These are phyloP conservation scores for Cadophora sp. DNA, from an alignment of 2,329 filamentous ascomycete genomes.

Conservation along the genomic window DNA sequence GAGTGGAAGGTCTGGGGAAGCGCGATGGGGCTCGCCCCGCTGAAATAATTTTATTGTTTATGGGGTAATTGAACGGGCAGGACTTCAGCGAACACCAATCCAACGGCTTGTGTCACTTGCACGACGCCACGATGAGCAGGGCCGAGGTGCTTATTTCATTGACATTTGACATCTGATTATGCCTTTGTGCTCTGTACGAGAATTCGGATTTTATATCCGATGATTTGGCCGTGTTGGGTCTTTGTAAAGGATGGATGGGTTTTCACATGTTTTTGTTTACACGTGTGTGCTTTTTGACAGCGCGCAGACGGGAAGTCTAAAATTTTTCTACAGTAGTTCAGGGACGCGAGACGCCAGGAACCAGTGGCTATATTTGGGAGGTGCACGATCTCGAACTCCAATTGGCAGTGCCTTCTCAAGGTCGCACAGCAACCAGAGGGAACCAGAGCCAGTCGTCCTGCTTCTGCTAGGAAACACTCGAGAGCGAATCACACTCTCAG, in stretches of 20 bases:
- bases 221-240: neutral
- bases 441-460: slow-evolving; percentile 4
- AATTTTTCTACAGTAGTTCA: neutral
- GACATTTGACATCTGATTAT: slow-evolving; percentile 14
- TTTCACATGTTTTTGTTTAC: neutral
- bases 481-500: neutral
- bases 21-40: neutral
- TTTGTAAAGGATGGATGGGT: neutral
- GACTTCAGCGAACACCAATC: neutral
- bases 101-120: neutral
- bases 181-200: neutral
- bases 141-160: slow-evolving; percentile 17
- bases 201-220: neutral
- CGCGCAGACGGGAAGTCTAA: neutral
- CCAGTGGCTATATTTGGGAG: neutral
- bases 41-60: neutral
- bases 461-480: neutral
- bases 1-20: slow-evolving; percentile 12
- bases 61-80: slow-evolving; percentile 17
- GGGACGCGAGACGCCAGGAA: slow-evolving; percentile 9
- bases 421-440: neutral
- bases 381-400: neutral
- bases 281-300: neutral
- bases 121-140: neutral
- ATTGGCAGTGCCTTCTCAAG: neutral